Percentiles rank a stretch among this genome's conserved stretches.
Conservation (phyloP, 192 early-diverging fungal species). For the Entomortierella lignicola region DNA sequence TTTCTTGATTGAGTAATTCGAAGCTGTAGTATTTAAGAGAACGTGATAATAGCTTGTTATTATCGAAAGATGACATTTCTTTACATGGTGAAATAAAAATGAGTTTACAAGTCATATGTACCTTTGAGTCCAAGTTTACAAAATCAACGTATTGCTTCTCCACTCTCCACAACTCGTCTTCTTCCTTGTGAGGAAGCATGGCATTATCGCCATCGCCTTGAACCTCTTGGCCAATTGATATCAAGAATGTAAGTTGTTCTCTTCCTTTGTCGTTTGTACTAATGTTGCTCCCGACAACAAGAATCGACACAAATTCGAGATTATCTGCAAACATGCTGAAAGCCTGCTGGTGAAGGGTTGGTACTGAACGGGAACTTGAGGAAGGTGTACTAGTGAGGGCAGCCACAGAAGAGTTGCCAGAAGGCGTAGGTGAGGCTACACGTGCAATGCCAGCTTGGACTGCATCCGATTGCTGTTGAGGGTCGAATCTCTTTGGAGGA, state of each 20-base stretch:
- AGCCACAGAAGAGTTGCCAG: conserved; percentile 38
- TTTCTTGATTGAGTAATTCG: conserved; percentile 55
- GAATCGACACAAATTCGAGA: conserved; percentile 51
- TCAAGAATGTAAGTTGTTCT: conserved; percentile 73
- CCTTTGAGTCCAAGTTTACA: conserved; percentile 80
- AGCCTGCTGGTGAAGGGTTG: conserved; percentile 28
- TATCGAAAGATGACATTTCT: too few species aligned
- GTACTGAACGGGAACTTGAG: conserved; percentile 18
- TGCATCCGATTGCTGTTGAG: conserved; percentile 10
- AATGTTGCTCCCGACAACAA: conserved; percentile 67
- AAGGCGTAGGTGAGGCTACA: conserved; percentile 43
- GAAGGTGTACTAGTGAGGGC: conserved; percentile 7
- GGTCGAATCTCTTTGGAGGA: conserved; percentile 32
- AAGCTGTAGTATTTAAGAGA: conserved; percentile 10
- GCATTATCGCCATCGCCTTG: conserved; percentile 30
- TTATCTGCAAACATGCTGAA: conserved; percentile 50
- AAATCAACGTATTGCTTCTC: conserved; percentile 94
- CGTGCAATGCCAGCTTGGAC: background rate
- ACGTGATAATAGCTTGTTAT: background rate
- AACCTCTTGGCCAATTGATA: conserved; percentile 62
- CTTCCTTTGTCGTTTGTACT: conserved; percentile 83
- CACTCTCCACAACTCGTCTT: conserved; percentile 80
- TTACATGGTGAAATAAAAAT: too few species aligned
- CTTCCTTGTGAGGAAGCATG: conserved; percentile 57
- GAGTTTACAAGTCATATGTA: too few species aligned